These are phyloP conservation scores for Pseudoneurospora amorphoporcata DNA, from an alignment of 495 filamentous ascomycete species.

Conservation along the genomic window DNA sequence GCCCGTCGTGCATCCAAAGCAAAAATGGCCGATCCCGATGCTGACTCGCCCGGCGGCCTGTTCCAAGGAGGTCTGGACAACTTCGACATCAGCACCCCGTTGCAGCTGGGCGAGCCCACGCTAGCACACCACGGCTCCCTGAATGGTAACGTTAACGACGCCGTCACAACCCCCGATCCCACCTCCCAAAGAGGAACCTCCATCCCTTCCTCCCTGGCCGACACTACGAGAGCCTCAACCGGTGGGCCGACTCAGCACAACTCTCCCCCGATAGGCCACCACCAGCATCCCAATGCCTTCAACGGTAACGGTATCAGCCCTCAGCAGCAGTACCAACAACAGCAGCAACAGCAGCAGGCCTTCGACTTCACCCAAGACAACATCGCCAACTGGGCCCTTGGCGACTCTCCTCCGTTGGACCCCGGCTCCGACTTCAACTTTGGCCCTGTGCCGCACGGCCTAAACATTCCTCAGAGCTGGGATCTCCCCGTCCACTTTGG, in stretches of 20 bases:
- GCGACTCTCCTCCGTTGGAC: conserved; percentile 37
- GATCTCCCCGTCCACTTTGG: conserved; percentile 19
- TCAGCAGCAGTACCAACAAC: conserved; percentile 19
- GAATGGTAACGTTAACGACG: conserved; percentile 2
- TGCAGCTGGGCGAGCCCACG: conserved; percentile 2
- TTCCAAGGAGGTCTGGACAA: conserved; percentile 15
- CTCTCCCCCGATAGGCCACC: conserved; percentile 13
- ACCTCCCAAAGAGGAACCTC: conserved; percentile 2
- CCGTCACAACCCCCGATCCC: conserved; percentile 11
- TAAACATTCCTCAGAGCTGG: conserved; percentile 13
- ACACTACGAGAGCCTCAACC: conserved; percentile 9
- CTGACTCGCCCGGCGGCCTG: conserved; percentile 15
- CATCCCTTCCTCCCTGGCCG: conserved; percentile 5
- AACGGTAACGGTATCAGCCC: conserved; percentile 19
- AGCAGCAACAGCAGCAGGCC: conserved; percentile 17
- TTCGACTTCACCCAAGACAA: conserved; percentile 20
- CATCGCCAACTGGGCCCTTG: conserved; percentile 29
- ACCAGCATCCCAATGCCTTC: conserved; percentile 15
- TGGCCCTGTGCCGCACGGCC: not conserved
- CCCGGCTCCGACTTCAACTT: conserved; percentile 14
- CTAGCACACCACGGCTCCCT: conserved; percentile 7
- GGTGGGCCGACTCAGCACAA: conserved; percentile 7
- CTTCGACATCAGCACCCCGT: conserved; percentile 7
- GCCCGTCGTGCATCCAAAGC: not conserved
- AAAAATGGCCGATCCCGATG: conserved; percentile 19